Evolutionary conservation across 345 rosid species (phyloP), one percentile per base, ranked within the genome.

Genomic region (Euclidium syriacum): DNA sequence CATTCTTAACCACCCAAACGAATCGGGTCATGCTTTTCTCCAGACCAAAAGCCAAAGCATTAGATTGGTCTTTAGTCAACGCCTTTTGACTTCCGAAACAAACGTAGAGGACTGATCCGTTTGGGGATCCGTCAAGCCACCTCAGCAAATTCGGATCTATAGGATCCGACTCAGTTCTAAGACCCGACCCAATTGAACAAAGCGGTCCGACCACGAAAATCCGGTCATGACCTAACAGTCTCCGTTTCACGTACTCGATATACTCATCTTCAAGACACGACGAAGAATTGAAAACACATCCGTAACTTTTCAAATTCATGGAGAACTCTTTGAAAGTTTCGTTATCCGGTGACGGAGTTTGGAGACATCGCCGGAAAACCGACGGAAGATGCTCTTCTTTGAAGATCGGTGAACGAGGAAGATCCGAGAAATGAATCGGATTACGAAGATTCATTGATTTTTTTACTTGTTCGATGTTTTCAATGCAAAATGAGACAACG

Each of bases 61-160:
- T 73, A 42, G 70, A 65, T 51, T 85, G 95, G 2, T 64, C 68
- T 25, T 27, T 65, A 3, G 16, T 62, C 74, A 85, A 35, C 34
- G 65, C 36, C 65, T 75, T 78, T 54, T 80, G 85, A 65, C 89
- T 85, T 52, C 95, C 95, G 47, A 87, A 87, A 68, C 87, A 78
- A 6, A 85, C 81, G 52, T 85, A 87, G 1, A 83, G 20, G 16
- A 88, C 92, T 0, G 86, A 85, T 10, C 71, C 76, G 19, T 75
- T 60, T 0, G 82, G 77, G 52, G 86, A 75, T 34, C 60, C 67
- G 9, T 85, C 81, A 2, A 85, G 82, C 87, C 87, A 85, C 5
- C 24, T 22, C 18, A 78, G 26, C 26, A 77, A 55, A 5, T 32
- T 10, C 43, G 54, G 43, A 12, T 60, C 65, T 14, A 59, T 9